Conservation (phyloP, 306 rosid genomes). For the Ceratonia siliqua region DNA sequence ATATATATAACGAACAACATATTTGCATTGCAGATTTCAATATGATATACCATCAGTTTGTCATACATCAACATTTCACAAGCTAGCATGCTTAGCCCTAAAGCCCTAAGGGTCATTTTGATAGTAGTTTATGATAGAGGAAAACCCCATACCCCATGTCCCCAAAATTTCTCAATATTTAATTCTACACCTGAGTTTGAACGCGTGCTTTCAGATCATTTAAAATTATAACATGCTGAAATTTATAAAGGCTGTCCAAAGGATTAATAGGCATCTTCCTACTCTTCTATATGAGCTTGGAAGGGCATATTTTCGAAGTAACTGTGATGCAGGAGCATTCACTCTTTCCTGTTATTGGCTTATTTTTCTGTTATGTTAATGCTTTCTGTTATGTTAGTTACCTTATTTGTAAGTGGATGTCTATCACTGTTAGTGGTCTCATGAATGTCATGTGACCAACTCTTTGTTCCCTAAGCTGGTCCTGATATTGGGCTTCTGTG, state of each 20-base stretch:
- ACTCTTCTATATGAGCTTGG: conserved; percentile 15
- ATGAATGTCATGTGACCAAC: too few species aligned
- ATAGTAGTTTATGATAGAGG: background rate
- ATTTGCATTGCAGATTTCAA: conserved; percentile 22
- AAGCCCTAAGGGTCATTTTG: background rate
- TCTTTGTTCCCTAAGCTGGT: too few species aligned
- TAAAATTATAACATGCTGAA: background rate
- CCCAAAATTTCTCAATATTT: conserved; percentile 2
- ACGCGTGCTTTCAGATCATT: conserved; percentile 5
- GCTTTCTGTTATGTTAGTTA: too few species aligned
- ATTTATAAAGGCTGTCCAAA: conserved; percentile 11
- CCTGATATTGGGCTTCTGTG: too few species aligned
- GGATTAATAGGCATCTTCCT: conserved; percentile 15
- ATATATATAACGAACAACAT: conserved; percentile 14
- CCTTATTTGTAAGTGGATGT: too few species aligned
- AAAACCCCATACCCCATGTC: conserved; percentile 1
- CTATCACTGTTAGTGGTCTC: too few species aligned
- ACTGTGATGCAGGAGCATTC: too few species aligned
- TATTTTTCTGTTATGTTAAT: too few species aligned
- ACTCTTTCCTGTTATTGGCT: too few species aligned
- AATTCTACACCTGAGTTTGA: background rate
- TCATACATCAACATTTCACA: background rate
- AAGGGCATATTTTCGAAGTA: too few species aligned
- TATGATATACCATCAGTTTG: background rate
- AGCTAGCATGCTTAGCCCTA: conserved; percentile 12